Evolutionary conservation across 257 asterid genomes (phyloP), one percentile per base, ranked within the genome.

Genomic region (Rubia yunnanensis): DNA sequence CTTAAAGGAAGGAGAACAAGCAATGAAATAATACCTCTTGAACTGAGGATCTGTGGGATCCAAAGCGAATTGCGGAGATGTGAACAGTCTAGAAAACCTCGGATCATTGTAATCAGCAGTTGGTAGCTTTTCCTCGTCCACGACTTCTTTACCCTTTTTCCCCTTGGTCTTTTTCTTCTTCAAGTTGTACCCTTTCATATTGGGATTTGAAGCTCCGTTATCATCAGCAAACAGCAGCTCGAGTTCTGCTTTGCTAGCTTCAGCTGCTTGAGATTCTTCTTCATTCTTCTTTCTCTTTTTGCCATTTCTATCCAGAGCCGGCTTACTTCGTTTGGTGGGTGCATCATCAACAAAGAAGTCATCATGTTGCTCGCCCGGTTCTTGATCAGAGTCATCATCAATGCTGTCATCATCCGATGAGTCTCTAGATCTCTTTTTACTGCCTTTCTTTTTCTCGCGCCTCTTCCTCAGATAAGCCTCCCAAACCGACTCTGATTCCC

Each of bases 1-100:
- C 28, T 32, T 22, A 15, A 22, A 9, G 44, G 28, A 7, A 53
- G 10, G 18, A 10, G 20, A 52, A 65, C 27, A 26, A 35, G 30
- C 63, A n/a, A 31, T 14, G 1, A 4, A 17, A 50, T 31, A 24
- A 63, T 80, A 92, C 99, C 99, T 86, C 84, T 92, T 89, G 79
- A 83, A 92, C 54, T 89, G 94, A 65, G 97, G 99, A 75, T 92
- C 99, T 6, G 99, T 90, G 39, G 99, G 97, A 81, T 94, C 99
- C 84, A 84, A 70, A 50, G 96, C 94, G 67, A 75, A 94, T 71
- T 57, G 79, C 2, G 94, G 83, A 13, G 86, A 82, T 54, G 77
- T 85, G 70, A 81, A 81, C 32, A 86, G 48, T 44, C 83, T 69
- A 14, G 92, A 79, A 77, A 94, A 94, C 64, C 97, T 95, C 18